Percentiles rank a stretch among this genome's conserved stretches.
These are phyloP conservation scores for Podaxis sp. DNA, from an alignment of 768 basidiomycete species.

Conservation along the genomic window DNA sequence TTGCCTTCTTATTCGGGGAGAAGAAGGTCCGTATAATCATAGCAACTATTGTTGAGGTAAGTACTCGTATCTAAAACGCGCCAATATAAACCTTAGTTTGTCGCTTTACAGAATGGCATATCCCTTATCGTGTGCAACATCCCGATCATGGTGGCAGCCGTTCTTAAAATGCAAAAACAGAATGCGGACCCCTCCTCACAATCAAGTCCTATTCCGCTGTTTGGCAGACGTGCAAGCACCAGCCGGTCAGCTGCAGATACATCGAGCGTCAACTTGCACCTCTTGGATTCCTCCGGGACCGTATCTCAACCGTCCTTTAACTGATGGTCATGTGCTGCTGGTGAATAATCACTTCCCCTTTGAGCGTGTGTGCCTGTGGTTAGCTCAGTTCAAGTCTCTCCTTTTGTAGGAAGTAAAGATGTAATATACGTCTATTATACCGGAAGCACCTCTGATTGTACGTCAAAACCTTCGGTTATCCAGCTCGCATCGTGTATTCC, in stretches of 20 bases:
- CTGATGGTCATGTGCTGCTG: no score
- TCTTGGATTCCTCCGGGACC: background rate
- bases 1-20: conserved; percentile 35
- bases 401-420: no score
- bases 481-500: no score
- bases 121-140: conserved; percentile 11
- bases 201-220: background rate
- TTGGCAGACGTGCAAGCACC: background rate
- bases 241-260: background rate
- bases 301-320: background rate
- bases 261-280: background rate
- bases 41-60: conserved; percentile 44
- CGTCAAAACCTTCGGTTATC: no score
- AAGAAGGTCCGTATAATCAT: conserved; percentile 32
- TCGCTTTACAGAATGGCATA: background rate
- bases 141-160: conserved; percentile 1
- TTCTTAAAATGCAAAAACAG: background rate
- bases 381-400: no score
- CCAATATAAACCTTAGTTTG: background rate
- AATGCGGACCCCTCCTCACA: background rate
- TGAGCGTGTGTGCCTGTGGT: no score
- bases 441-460: no score
- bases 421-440: no score
- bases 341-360: no score
- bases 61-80: background rate